Conservation (phyloP, 331 rosid genomes). For the Malus hybrid region DNA sequence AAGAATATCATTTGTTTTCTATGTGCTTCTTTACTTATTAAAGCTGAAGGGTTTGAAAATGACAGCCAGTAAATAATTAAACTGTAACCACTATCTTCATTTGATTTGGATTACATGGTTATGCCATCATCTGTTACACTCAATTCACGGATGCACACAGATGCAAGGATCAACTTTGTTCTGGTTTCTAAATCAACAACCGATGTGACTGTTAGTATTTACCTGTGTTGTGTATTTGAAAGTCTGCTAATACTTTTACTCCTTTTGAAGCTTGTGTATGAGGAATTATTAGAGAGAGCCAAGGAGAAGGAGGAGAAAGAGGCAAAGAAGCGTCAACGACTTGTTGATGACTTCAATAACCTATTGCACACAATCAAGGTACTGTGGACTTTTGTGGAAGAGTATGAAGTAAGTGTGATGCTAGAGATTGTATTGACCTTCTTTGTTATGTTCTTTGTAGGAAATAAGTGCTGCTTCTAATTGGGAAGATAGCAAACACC, state of each 20-base stretch:
- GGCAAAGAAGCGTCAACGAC: slow-evolving; percentile 94
- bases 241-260: neutral
- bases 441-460: slow-evolving; percentile 28
- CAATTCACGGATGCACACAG: neutral
- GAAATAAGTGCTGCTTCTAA: slow-evolving; percentile 62
- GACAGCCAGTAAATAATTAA: neutral
- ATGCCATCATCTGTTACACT: neutral
- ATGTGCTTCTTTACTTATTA: neutral
- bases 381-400: slow-evolving; percentile 8
- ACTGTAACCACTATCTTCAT: neutral
- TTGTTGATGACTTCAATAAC: slow-evolving; percentile 81
- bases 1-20: too few relatives aligned
- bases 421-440: slow-evolving; percentile 11
- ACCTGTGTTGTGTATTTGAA: neutral
- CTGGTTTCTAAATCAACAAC: neutral
- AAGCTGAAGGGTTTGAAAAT: neutral
- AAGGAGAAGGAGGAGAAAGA: slow-evolving; percentile 98
- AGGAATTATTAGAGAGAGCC: slow-evolving; percentile 81
- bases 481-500: slow-evolving; percentile 89
- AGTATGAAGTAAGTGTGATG: neutral
- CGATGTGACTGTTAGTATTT: neutral
- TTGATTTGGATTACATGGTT: neutral
- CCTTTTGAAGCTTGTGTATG: slow-evolving; percentile 61
- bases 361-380: slow-evolving; percentile 73
- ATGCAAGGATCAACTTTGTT: neutral